phyloP scores from a whole-genome alignment of 805 yeast species.

The Zygosaccharomyces siamensis region DNA sequence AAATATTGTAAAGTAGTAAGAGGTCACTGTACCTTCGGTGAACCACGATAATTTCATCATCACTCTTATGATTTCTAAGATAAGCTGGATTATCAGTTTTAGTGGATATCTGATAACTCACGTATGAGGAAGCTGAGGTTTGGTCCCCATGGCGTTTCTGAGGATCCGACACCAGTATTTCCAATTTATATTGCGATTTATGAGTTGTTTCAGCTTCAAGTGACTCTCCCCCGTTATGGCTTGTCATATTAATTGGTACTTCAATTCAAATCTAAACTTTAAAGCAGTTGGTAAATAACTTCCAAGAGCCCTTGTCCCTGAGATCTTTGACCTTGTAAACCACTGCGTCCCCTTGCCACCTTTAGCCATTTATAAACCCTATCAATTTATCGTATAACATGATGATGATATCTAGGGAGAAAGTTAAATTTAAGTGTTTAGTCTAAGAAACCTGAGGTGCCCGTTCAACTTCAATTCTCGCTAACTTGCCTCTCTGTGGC shows the following conservation, averaged over 20 bases:
- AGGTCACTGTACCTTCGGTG: slow-evolving; percentile 81
- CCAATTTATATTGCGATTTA: slow-evolving; percentile 11
- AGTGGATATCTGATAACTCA: slow-evolving; percentile 33
- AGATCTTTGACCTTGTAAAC: not conserved
- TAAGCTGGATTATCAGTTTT: slow-evolving; percentile 30
- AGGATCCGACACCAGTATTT: slow-evolving; percentile 34
- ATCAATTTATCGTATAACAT: not conserved
- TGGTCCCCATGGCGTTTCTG: slow-evolving; percentile 30
- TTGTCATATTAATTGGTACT: slow-evolving; percentile 1
- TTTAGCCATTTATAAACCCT: not conserved
- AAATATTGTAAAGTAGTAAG: slow-evolving; percentile 66
- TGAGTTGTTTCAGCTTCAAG: not conserved
- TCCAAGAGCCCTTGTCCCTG: not conserved
- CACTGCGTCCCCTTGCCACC: slow-evolving; percentile 8
- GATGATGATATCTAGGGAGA: not conserved
- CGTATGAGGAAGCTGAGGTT: slow-evolving; percentile 28
- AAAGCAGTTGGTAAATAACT: not conserved
- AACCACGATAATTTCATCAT: slow-evolving; percentile 27
- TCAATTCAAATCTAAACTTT: not conserved
- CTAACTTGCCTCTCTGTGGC: no score
- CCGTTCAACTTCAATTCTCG: no score
- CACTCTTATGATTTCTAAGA: slow-evolving; percentile 16
- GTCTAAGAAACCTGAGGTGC: not conserved
- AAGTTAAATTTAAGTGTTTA: not conserved
- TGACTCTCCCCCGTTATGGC: not conserved